Evolutionary conservation across 1,284 basidiomycete genomes (phyloP), one percentile per base, ranked within the genome.

Genomic region (Microstroma glucosiphilum): DNA sequence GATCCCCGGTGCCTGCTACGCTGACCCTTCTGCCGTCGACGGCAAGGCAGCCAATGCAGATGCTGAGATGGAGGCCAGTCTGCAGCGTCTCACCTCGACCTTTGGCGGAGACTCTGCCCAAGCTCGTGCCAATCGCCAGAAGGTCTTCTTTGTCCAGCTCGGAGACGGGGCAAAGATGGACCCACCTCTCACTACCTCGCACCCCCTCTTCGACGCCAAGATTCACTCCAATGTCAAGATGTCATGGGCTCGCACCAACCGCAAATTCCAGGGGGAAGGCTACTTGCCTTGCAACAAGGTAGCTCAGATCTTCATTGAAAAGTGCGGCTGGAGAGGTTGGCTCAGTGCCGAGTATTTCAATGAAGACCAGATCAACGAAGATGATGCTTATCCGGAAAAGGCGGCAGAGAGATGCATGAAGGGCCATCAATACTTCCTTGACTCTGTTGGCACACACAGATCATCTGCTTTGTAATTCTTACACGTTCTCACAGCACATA

Each of bases 1-100:
- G 66, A 80, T 77, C 1, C 66, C 81, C 6, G 80, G 73, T 0
- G 68, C 75, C 57, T 76, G 80, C 61, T 80, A 71, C 64, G 80
- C 80, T 25, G 72, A 72, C 40, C 69, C 70, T 2, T 72, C 70
- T 58, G 63, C 65, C 1, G 69, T 73, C 49, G 70, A 48, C 12
- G 43, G 43, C 43, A 48, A 48, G 21, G 48, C 40, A 0, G 1
- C n/a, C 8, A 12, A 23, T 41, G 65, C 66, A 0, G 40, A 56
- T 3, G 6, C 19, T 0, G 19, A 13, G 8, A 41, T 61, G 25
- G 37, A 43, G 8, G 7, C 15, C 12, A 56, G 41, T 17, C 23
- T 67, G 15, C 25, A 30, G 1, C 30, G 23, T 1, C 56, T 64
- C 30, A 6, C 21, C 15, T 13, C 4, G 0, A 6, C 53, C 2